These are phyloP conservation scores for Desmodesmus armatus DNA, from an alignment of 139 green algal species.

Conservation along the genomic window DNA sequence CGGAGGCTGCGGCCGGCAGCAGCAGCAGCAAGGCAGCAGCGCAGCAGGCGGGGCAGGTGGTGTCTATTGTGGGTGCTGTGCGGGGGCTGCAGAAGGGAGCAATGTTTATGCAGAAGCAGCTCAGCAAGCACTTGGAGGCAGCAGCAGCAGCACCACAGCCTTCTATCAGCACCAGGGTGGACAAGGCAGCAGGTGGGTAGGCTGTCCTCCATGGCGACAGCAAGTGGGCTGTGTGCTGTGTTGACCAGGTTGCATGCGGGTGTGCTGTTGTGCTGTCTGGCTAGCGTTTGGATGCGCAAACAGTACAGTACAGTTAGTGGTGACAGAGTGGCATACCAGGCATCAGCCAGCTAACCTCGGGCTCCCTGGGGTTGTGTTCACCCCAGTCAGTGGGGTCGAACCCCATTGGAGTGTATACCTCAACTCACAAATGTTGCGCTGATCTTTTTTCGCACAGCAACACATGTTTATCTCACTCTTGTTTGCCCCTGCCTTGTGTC, in stretches of 20 bases:
- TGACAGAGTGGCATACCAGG: too few relatives aligned
- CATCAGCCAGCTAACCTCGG: too few relatives aligned
- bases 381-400: too few relatives aligned
- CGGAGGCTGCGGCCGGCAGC: slow-evolving; percentile 12
- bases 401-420: too few relatives aligned
- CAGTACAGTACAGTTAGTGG: too few relatives aligned
- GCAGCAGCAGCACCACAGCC: slow-evolving; percentile 18
- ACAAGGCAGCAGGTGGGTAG: slow-evolving; percentile 22
- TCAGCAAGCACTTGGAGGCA: slow-evolving; percentile 1
- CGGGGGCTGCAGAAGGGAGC: slow-evolving; percentile 5
- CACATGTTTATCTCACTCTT: too few relatives aligned
- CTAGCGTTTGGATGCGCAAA: too few relatives aligned
- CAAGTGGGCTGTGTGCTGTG: background rate
- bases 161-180: too few relatives aligned
- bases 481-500: too few relatives aligned
- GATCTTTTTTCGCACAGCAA: too few relatives aligned
- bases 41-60: background rate
- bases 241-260: background rate
- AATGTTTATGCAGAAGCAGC: slow-evolving; percentile 7
- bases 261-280: background rate
- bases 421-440: too few relatives aligned
- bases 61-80: slow-evolving; percentile 6
- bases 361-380: too few relatives aligned
- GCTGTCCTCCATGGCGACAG: background rate
- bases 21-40: background rate